phyloP scores from a whole-genome alignment of 148 eudicot species.

The Arctostaphylos glauca region DNA sequence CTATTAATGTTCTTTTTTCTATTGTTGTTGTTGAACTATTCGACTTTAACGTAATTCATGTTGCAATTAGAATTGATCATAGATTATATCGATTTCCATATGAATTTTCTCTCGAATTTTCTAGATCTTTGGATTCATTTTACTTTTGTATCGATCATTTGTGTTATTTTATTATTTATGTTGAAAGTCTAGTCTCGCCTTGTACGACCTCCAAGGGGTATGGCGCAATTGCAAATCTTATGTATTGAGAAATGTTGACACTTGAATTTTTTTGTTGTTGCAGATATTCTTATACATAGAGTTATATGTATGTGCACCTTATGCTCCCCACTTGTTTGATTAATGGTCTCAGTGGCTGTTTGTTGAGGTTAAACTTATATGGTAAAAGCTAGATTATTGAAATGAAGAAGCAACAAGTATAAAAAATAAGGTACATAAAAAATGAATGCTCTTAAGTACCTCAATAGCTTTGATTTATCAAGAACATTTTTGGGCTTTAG shows the following conservation, averaged over 20 bases:
- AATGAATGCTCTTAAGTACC: too few species aligned
- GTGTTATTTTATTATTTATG: too few species aligned
- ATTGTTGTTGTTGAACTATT: neutral
- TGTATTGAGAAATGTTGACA: constrained; percentile 14
- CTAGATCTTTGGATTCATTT: neutral
- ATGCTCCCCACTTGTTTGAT: neutral
- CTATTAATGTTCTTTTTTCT: neutral
- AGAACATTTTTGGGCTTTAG: constrained; percentile 42
- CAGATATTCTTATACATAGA: constrained; percentile 46
- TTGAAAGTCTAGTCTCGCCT: too few species aligned
- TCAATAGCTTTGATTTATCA: constrained; percentile 32
- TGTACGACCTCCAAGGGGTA: too few species aligned
- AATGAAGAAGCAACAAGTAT: neutral
- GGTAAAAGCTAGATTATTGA: neutral
- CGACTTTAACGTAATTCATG: neutral
- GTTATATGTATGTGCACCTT: constrained; percentile 39
- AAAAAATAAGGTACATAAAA: too few species aligned
- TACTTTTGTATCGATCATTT: neutral
- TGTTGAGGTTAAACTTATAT: neutral
- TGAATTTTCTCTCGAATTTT: neutral
- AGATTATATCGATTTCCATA: neutral
- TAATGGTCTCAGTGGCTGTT: neutral
- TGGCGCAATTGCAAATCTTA: too few species aligned
- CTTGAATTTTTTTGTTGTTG: constrained; percentile 21
- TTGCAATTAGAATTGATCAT: neutral